Evolutionary conservation across 2,329 filamentous ascomycete genomes (phyloP).

Genomic region (Aureobasidium namibiae): DNA sequence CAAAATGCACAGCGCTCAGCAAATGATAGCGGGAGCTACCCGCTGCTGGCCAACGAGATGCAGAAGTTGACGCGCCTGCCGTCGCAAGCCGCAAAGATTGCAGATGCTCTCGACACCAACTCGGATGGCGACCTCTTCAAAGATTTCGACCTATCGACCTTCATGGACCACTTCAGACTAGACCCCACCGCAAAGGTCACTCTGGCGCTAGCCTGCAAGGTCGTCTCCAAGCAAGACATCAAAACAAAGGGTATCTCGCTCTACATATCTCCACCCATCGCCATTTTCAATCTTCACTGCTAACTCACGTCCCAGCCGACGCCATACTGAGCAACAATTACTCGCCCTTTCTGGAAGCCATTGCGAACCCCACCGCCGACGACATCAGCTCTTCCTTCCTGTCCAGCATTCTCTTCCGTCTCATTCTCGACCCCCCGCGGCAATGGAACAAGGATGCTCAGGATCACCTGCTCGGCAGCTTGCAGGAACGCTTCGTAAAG

Average conservation of each 20-base stretch:
- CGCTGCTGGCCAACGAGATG: conserved; percentile 74
- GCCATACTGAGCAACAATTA: conserved; percentile 80
- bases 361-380: conserved; percentile 55
- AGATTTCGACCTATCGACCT: conserved; percentile 91
- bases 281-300: neutral
- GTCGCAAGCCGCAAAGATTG: conserved; percentile 81
- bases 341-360: conserved; percentile 65
- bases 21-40: conserved; percentile 70
- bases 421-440: conserved; percentile 77
- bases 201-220: conserved; percentile 80
- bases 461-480: conserved; percentile 58
- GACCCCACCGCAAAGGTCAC: conserved; percentile 82
- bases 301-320: conserved; percentile 53
- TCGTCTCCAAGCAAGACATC: conserved; percentile 69
- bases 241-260: conserved; percentile 71
- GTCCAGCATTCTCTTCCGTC: conserved; percentile 72
- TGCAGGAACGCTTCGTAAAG: conserved; percentile 59
- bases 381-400: conserved; percentile 63
- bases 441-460: conserved; percentile 72
- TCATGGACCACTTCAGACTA: conserved; percentile 92
- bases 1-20: conserved; percentile 47
- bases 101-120: conserved; percentile 75
- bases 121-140: conserved; percentile 89
- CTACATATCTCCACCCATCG: neutral
- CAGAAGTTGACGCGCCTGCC: conserved; percentile 73